A percentile compares a stretch with the other conserved stretches of the same genome.
Conservation (phyloP, 768 basidiomycete genomes). For the Pulveroboletus sp. region DNA sequence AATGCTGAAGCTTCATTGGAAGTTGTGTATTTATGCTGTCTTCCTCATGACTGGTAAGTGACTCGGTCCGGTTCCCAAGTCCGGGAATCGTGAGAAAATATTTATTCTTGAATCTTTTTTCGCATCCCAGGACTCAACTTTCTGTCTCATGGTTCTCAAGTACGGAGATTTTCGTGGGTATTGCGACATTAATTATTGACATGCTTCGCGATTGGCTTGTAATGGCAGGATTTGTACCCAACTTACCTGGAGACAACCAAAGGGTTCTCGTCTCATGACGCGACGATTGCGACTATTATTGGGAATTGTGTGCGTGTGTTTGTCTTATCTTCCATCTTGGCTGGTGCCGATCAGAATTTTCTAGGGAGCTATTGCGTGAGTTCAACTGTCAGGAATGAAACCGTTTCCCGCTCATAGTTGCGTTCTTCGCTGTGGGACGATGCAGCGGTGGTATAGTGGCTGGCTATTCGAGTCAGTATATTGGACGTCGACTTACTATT, state of each 20-base stretch:
- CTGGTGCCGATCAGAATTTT: not conserved
- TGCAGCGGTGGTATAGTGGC: conserved; percentile 63
- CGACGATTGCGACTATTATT: conserved; percentile 81
- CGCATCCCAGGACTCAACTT: conserved; percentile 62
- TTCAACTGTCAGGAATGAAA: conserved; percentile 12
- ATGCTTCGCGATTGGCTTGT: not conserved
- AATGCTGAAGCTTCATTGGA: conserved; percentile 85
- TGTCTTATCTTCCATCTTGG: not conserved
- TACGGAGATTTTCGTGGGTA: conserved; percentile 17
- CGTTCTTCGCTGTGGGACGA: not conserved
- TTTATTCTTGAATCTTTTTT: not conserved
- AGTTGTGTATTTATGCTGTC: conserved; percentile 79
- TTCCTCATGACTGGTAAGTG: conserved; percentile 65
- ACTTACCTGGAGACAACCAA: conserved; percentile 69
- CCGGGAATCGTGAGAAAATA: not conserved
- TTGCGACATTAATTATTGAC: not conserved
- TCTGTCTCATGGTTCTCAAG: conserved; percentile 70
- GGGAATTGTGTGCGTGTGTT: conserved; percentile 56
- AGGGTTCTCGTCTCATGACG: conserved; percentile 50
- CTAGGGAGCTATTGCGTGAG: conserved; percentile 47
- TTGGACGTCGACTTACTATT: conserved; percentile 80
- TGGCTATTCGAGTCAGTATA: conserved; percentile 68
- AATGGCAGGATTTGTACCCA: conserved; percentile 64
- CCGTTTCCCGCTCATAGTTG: not conserved
- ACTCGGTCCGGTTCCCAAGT: not conserved